phyloP scores from a whole-genome alignment of 2,329 filamentous ascomycete species.

The Parastagonospora nodorum region DNA sequence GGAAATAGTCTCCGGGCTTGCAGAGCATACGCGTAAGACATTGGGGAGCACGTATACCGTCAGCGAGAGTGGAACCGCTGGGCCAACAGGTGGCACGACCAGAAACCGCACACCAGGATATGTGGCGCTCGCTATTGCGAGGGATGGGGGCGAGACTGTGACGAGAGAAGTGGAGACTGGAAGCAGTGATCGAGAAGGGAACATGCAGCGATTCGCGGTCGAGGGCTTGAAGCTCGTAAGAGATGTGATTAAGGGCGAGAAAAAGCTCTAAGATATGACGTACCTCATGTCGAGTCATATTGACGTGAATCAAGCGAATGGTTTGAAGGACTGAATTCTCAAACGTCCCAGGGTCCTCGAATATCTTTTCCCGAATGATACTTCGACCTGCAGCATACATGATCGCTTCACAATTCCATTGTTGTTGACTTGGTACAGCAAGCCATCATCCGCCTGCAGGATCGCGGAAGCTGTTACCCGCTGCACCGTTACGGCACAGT shows the following conservation, averaged over 20 bases:
- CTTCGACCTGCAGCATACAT: too few relatives aligned
- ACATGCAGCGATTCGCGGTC: conserved; percentile 67
- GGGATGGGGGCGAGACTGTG: conserved; percentile 57
- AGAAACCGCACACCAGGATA: conserved; percentile 66
- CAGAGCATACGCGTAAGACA: conserved; percentile 60
- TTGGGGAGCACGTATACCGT: conserved; percentile 63
- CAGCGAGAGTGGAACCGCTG: conserved; percentile 67
- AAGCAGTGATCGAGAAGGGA: conserved; percentile 59
- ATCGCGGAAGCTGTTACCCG: too few relatives aligned
- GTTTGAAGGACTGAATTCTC: too few relatives aligned
- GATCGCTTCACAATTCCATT: too few relatives aligned
- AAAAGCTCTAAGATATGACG: conserved; percentile 39
- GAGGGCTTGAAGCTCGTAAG: conserved; percentile 61
- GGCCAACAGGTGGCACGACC: conserved; percentile 62
- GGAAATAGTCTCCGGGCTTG: conserved; percentile 61
- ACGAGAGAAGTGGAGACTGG: conserved; percentile 63
- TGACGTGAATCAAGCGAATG: too few relatives aligned
- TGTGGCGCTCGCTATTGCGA: conserved; percentile 66
- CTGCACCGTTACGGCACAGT: too few relatives aligned
- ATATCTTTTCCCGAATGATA: too few relatives aligned
- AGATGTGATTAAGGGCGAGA: conserved; percentile 59
- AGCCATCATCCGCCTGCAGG: too few relatives aligned
- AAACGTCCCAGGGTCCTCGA: too few relatives aligned
- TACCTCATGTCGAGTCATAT: too few relatives aligned
- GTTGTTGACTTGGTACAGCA: too few relatives aligned